Base-by-base conservation (phyloP, 768 basidiomycete genomes). In the Lentinus tigrinus region DNA sequence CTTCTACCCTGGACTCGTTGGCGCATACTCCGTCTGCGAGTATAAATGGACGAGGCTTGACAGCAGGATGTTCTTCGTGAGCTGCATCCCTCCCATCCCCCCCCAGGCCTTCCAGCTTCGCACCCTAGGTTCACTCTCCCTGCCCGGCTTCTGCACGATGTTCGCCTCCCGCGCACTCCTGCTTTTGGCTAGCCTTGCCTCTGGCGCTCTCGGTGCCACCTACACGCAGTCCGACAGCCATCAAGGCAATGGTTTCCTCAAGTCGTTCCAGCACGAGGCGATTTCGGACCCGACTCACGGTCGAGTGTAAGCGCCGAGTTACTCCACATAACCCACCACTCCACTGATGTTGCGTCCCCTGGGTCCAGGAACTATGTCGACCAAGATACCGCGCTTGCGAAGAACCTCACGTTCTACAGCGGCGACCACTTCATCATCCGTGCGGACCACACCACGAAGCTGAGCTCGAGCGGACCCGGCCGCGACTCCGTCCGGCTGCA, bases 201-300 rank as follows among this genome's bases (percentile, higher is more conserved):
- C 51, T 14, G 26, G 44, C 37, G 75, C 63, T n/a, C 65, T 74
- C 10, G 78, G 76, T 28, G 81, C 76, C 9, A 75, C 74, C 0
- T 87, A 88, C 67, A 56, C 62, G 8, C 70, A 74, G 57, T 71
- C 75, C 24, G 81, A 80, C 53, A 83, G 75, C 56, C 72, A 77
- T 65, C 64, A 72, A 10, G 80, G 83, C 17, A 60, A 63, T 58
- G 75, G 72, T 19, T 87, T 88, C 63, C 75, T 82, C 56, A 70
- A 73, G n/a, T 68, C 75, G 10, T 88, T 88, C 64, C 60, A 66
- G 4, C 78, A 77, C 63, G 65, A 83, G 63, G 73, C 74, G 19
- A 78, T 82, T 39, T 16, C 79, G 1, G 87, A 88, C 64, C 86
- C 87, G 4, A 88, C 87, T 7, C 75, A 85, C 60, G 87, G 87